Base-by-base conservation (phyloP, 2,329 filamentous ascomycete species). In the Ambrosiella cleistominuta region DNA sequence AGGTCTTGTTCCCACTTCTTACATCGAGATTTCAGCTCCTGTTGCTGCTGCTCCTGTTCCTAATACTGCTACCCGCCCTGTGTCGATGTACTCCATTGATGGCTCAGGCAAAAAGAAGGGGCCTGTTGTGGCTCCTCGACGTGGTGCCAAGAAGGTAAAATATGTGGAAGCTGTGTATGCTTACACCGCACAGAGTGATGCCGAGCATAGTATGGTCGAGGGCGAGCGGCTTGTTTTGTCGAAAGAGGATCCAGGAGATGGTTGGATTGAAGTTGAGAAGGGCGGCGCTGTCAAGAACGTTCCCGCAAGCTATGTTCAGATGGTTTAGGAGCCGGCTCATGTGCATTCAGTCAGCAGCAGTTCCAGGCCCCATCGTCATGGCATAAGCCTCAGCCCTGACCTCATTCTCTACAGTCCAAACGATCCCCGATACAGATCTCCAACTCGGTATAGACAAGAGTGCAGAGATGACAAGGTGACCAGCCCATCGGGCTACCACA, bases 241-340 rank as follows among this genome's bases (percentile, higher is more conserved):
- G 61, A 89, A 83, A 65, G 83, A 87, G 59, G 91, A 97, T 67
- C 79, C 83, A 0, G 93, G 93, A 1, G 93, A 97, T 72, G 93
- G 93, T 0, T 98, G 93, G 93, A 88, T 84, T 36, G 93, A 97
- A 72, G 93, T 98, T 15, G 93, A 97, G 73, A 89, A 88, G 70
- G 89, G 88, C 15, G 90, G 90, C 1, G 74, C 82, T 45, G 88
- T 83, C 54, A 90, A 83, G 67, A 95, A 89, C 68, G 93, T 98
- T 57, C 93, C 93, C 51, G 90, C 90, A 42, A 95, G 88, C 69
- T 98, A 97, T 73, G 80, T 97, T 61, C 85, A 89, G 70, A 79
- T 84, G 66, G 80, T 87, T 55, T 85, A 73, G 70, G 65, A 64
- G 62, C 42, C 62, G 44, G 53, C 52, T 56, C 56, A 56, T 51